Conservation (phyloP, 2,329 filamentous ascomycete genomes). For the Paecilomyces fulvus region DNA sequence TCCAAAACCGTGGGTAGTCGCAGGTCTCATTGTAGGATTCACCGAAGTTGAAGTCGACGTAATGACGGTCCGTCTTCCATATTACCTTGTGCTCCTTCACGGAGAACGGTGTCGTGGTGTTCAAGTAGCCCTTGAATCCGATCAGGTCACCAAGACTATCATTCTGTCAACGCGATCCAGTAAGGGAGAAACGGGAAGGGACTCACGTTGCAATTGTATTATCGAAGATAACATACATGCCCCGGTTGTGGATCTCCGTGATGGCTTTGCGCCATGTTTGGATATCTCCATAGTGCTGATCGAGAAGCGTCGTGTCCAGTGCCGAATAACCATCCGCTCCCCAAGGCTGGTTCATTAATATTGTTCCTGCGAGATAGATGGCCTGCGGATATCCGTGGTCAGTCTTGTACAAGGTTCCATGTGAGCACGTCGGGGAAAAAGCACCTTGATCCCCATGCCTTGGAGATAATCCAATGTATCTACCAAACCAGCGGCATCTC, state of each 20-base stretch:
- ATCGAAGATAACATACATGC: conserved; percentile 59
- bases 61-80: conserved; percentile 48
- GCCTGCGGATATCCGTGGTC: conserved; percentile 29
- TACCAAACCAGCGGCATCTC: conserved; percentile 50
- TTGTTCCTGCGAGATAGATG: conserved; percentile 55
- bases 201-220: conserved; percentile 56
- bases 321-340: conserved; percentile 52
- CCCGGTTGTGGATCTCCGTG: conserved; percentile 51
- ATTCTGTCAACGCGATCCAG: background rate
- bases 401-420: background rate
- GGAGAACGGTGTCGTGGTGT: conserved; percentile 49
- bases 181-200: background rate
- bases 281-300: conserved; percentile 54
- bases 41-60: conserved; percentile 50
- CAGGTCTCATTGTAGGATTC: conserved; percentile 49
- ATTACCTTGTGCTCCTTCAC: conserved; percentile 48
- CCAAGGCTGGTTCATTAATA: conserved; percentile 59
- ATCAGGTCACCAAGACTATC: conserved; percentile 52
- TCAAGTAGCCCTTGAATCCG: conserved; percentile 53
- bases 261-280: conserved; percentile 50
- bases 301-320: conserved; percentile 55
- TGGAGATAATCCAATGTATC: conserved; percentile 57
- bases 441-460: conserved; percentile 55
- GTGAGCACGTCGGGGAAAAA: background rate
- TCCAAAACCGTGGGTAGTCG: conserved; percentile 54